Base-by-base conservation (phyloP, 495 filamentous ascomycete species). In the Penicillium ucsense region DNA sequence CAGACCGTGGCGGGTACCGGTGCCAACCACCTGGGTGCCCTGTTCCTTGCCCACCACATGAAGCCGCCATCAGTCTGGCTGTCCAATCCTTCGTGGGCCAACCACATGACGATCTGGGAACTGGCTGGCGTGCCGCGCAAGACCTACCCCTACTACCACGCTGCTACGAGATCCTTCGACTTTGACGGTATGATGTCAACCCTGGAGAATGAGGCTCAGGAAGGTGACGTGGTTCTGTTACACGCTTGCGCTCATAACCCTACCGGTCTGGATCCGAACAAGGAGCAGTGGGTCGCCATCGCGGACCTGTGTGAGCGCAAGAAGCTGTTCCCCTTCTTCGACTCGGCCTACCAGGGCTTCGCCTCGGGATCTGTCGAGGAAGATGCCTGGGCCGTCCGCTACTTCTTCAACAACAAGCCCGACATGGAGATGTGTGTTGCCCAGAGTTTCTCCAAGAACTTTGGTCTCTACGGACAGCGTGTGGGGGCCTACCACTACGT, bases 1-100 rank as follows among this genome's bases (percentile, higher is more conserved):
- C 86, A 91, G 64, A 88, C 89, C 52, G 86, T 96, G 67, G 94
- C 90, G 45, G 90, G 90, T 49, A 96, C 90, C 35, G 90, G 90
- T 49, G 88, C 90, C 35, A 82, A 94, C 45, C 90, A 95, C 56
- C 69, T 95, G 5, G 90, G 90, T 46, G 87, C 84, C 48, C 76
- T 89, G 49, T 95, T 96, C 75, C 81, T 96, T 45, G 73, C 83
- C 43, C 54, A 60, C 38, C 67, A 70, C 56, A 65, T 71, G 64
- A 72, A 71, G 48, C 71, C 69, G 12, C 60, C 61, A 43, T 61
- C 52, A 36, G 71, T 75, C 43, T 73, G 68, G 70, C 58, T 75
- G 44, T 75, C 71, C 35, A 64, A 68, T 51, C 71, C 71, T 1
- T 74, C 73, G 2, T 76, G 73, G 73, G 61, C 69, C 33, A 76